Conservation (phyloP, 139 green algal species). For the Micractinium sp. region DNA sequence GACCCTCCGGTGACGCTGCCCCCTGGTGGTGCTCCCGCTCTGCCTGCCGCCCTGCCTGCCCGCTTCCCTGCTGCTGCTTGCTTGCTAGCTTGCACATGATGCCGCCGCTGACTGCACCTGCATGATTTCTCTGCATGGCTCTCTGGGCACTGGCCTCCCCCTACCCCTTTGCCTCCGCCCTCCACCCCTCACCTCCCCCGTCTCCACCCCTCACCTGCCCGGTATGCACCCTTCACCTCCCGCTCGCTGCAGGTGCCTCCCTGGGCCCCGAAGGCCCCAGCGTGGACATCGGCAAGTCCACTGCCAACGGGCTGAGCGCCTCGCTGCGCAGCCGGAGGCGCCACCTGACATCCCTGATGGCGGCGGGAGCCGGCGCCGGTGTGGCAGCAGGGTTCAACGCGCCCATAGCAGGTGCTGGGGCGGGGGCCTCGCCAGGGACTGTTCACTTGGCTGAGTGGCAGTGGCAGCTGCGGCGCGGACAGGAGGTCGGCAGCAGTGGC, state of each 20-base stretch:
- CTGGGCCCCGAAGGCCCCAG: constrained; percentile 92
- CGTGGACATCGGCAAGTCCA: constrained; percentile 92
- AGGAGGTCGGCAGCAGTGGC: too few relatives aligned
- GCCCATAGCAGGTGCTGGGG: constrained; percentile 65
- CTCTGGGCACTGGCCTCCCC: constrained; percentile 42
- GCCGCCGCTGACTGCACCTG: background rate
- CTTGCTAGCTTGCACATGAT: background rate
- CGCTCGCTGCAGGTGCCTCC: constrained; percentile 79
- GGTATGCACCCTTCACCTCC: constrained; percentile 34
- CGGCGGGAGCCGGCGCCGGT: constrained; percentile 89
- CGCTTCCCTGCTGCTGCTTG: background rate
- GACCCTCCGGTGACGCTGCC: background rate
- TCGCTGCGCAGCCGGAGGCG: constrained; percentile 67
- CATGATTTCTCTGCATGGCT: constrained; percentile 13
- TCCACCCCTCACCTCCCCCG: background rate
- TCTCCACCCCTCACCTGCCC: background rate
- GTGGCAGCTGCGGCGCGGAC: background rate
- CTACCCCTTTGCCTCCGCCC: background rate
- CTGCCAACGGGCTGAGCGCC: constrained; percentile 66
- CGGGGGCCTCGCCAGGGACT: background rate
- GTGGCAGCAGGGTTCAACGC: constrained; percentile 96
- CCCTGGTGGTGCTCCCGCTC: background rate
- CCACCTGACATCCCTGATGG: constrained; percentile 77
- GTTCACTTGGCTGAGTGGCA: too few relatives aligned
- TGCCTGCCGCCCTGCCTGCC: background rate